Percentiles rank a stretch among this genome's conserved stretches.
These are phyloP conservation scores for Pythium myriotylum DNA, from an alignment of 352 stramenopile genomes.

Conservation along the genomic window DNA sequence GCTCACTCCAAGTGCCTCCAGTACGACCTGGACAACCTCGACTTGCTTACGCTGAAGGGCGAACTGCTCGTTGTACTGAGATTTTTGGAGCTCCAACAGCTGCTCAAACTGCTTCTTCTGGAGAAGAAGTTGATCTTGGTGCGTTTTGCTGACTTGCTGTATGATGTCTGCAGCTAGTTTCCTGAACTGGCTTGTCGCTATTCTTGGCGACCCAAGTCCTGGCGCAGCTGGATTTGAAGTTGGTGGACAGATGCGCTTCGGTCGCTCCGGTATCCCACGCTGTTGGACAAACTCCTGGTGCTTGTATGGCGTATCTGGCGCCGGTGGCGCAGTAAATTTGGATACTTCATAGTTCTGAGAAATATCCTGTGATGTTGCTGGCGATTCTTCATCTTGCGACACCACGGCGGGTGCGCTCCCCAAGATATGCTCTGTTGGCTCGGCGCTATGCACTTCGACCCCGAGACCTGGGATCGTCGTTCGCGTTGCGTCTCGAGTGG, in stretches of 20 bases:
- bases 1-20: conserved; percentile 5
- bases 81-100: conserved; percentile 12
- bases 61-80: conserved; percentile 22
- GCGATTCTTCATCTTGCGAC: neutral
- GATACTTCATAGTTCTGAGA: neutral
- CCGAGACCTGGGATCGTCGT: neutral
- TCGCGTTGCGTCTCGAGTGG: too few relatives aligned
- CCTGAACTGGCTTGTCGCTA: neutral
- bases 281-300: neutral
- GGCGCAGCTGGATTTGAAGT: neutral
- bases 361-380: neutral
- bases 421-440: neutral
- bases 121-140: conserved; percentile 12
- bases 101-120: conserved; percentile 24
- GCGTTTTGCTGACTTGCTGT: conserved; percentile 1
- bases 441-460: too few relatives aligned
- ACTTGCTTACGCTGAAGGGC: conserved; percentile 16
- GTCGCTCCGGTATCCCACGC: neutral
- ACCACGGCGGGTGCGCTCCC: neutral
- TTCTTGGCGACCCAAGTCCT: neutral
- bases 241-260: neutral
- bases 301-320: neutral
- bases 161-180: neutral
- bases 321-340: neutral
- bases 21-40: conserved; percentile 8